phyloP scores from a whole-genome alignment of 2,329 filamentous ascomycete species.

The Coleophoma crateriformis region DNA sequence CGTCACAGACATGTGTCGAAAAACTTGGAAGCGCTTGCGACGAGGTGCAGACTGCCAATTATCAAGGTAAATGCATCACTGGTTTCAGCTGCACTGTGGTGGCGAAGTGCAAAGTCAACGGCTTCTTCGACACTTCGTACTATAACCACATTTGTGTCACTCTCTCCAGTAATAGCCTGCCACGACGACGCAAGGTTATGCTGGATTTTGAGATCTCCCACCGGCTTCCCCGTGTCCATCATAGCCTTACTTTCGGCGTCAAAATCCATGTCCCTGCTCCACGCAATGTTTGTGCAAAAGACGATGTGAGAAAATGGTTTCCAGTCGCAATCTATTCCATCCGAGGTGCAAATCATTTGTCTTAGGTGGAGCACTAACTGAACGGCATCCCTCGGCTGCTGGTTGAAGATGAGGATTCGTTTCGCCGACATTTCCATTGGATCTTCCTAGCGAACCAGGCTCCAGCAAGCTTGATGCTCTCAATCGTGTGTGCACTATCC shows the following conservation, averaged over 20 bases:
- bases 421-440: neutral
- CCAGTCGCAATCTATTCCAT: neutral
- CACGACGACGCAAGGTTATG: no score
- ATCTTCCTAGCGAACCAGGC: neutral
- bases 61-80: no score
- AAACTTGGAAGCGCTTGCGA: no score
- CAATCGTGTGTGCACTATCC: neutral
- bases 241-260: slow-evolving; percentile 5
- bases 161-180: no score
- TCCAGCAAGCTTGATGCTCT: neutral
- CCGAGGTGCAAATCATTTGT: neutral
- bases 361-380: neutral
- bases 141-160: no score
- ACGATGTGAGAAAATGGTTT: slow-evolving; percentile 43
- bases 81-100: no score
- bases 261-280: neutral
- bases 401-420: neutral
- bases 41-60: no score
- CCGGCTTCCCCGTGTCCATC: no score
- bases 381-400: neutral
- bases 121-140: no score
- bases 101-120: no score
- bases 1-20: no score
- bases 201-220: no score
- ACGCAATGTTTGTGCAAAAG: slow-evolving; percentile 20